Conservation (phyloP, 2,329 filamentous ascomycete species). For the Periconia digitata region DNA sequence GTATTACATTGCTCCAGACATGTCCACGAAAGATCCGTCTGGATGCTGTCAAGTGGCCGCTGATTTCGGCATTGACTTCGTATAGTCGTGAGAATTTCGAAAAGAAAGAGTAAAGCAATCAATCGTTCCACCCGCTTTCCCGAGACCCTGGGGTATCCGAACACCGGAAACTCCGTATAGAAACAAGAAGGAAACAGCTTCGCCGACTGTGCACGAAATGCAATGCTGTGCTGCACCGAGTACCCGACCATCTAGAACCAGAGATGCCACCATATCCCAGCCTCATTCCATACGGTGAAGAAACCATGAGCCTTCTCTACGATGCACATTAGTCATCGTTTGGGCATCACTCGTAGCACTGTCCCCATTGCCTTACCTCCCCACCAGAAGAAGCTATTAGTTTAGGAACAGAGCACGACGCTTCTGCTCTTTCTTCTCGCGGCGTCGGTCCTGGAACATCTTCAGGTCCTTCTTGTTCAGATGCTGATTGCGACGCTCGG, state of each 20-base stretch:
- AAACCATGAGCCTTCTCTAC: too few species aligned
- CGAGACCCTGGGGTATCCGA: not conserved
- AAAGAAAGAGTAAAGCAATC: not conserved
- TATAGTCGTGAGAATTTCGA: not conserved
- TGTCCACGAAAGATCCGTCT: not conserved
- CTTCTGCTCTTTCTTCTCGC: constrained; percentile 92
- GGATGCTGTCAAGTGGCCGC: not conserved
- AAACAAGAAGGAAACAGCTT: too few species aligned
- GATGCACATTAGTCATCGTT: constrained; percentile 32
- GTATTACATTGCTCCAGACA: not conserved
- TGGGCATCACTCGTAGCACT: constrained; percentile 17
- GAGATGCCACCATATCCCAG: too few species aligned
- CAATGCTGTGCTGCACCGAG: too few species aligned
- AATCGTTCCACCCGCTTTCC: not conserved
- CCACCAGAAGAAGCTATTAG: constrained; percentile 61
- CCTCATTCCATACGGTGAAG: too few species aligned
- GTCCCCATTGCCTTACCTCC: constrained; percentile 32
- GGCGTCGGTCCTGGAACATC: constrained; percentile 86
- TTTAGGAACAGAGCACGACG: constrained; percentile 78
- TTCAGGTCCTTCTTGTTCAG: constrained; percentile 84
- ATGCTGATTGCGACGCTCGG: constrained; percentile 84
- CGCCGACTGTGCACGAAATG: too few species aligned
- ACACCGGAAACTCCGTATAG: not conserved
- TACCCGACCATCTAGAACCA: too few species aligned
- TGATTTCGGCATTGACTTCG: not conserved